Conservation (phyloP, 2,329 filamentous ascomycete genomes). For the Xylariaceae sp. region DNA sequence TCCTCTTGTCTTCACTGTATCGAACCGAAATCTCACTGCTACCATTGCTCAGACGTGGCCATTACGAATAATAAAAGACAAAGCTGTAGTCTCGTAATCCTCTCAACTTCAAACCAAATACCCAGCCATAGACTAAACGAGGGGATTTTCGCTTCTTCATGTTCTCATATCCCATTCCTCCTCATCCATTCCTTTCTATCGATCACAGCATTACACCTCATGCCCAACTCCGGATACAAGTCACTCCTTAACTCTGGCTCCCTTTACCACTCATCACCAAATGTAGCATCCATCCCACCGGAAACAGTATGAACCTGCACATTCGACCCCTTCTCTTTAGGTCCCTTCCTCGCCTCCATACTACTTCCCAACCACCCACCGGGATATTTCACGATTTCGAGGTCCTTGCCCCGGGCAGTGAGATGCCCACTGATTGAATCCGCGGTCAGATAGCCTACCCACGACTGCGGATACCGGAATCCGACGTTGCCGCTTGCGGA, state of each 20-base stretch:
- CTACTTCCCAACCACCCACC: conserved; percentile 33
- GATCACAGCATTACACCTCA: not conserved
- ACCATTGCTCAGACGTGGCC: too few relatives aligned
- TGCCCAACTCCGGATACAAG: too few relatives aligned
- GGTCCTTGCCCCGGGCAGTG: conserved; percentile 40
- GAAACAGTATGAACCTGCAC: conserved; percentile 32
- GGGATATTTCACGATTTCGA: conserved; percentile 37
- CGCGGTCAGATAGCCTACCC: conserved; percentile 46
- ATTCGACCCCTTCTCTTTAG: conserved; percentile 32
- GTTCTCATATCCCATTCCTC: not conserved
- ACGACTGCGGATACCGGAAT: conserved; percentile 46
- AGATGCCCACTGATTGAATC: conserved; percentile 41
- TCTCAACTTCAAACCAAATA: not conserved
- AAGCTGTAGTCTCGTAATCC: too few relatives aligned
- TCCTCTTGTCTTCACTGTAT: too few relatives aligned
- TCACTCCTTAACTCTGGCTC: too few relatives aligned
- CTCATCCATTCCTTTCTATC: not conserved
- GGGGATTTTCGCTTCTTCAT: not conserved
- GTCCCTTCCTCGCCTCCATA: conserved; percentile 37
- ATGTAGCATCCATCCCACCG: conserved; percentile 27
- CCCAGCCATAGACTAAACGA: not conserved
- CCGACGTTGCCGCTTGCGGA: conserved; percentile 44
- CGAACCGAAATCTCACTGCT: too few relatives aligned
- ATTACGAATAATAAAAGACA: too few relatives aligned
- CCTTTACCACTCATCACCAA: conserved; percentile 21